Base-by-base conservation (phyloP, 1,284 basidiomycete species). In the Cystobasidium sp. region DNA sequence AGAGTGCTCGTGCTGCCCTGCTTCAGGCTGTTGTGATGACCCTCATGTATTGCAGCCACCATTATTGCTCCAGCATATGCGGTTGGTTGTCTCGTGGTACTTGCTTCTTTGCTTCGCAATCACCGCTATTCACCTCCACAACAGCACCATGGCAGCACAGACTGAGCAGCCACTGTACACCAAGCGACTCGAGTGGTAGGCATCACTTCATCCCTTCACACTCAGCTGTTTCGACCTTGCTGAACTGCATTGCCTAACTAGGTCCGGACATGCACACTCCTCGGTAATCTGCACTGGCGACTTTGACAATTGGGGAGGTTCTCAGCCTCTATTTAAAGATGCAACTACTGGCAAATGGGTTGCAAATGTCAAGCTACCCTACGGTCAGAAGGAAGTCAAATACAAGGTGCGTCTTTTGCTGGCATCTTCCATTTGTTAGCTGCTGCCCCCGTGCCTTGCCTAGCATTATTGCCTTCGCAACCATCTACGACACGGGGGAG, bases 261-360 rank as follows among this genome's bases (percentile, higher is more conserved):
- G 70, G 70, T 46, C 70, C 43, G 70, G 70, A 44, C 62, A 47
- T 31, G 70, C 70, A 39, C 62, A 73, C 37, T 58, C 70, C 20
- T 55, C 70, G 16, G 70, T 73, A 16, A 65, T 73, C 14, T 62
- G 59, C 49, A 73, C 70, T n/a, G 70, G 70, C 62, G 62, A 73
- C 51, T 73, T 73, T 49, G 70, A 73, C 52, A 63, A 65, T 1
- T 73, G 70, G 70, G 66, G 66, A 44, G 70, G 70, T 31, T 58
- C 62, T 0, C 49, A 53, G 39, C 52, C 51, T 14, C 52, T 73
- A 31, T n/a, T 22, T 14, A 65, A 66, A 22, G 53, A 66, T 22
- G 16, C 24, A 37, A 6, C 9, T 6, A 41, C 24, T 31, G 70
- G 70, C 46, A 58, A 55, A 22, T 73, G 70, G 70, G 47, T 52